Base-by-base conservation (phyloP, 1,284 basidiomycete genomes). In the Mycena citricolor region DNA sequence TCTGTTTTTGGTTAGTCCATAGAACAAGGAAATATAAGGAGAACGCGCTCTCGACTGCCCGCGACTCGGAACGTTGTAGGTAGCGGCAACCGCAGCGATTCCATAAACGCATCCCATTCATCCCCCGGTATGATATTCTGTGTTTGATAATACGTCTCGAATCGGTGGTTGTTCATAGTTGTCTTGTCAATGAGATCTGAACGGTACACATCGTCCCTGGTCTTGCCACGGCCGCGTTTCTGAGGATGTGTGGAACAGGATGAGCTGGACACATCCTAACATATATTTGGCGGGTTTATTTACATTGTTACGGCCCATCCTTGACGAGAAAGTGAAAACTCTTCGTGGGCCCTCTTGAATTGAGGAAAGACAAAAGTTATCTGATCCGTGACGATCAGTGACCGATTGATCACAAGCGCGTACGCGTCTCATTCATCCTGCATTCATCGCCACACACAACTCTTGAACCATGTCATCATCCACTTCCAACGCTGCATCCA, bases 11-110 rank as follows among this genome's bases (percentile, higher is more conserved):
- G 31, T 8, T 28, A 31, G 23, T 33, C 35, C 28, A 32, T 34
- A 19, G 26, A 17, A 29, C 10, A 10, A 40, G 0, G 10, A 21
- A 13, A 23, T 12, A 35, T 17, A 34, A 38, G 44, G n/a, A 42
- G 39, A 36, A 76, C 83, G 59, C 61, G 94, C 91, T 87, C 79
- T 62, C 91, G 76, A 54, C 83, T 90, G 1, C 91, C 90, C 1
- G 94, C 88, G 17, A 99, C 86, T 32, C 97, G 79, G 66, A 99
- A 99, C 0, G 95, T 97, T 1, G 92, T 95, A 1, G 97, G 97
- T 24, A 99, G 69, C 26, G 90, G 88, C 23, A 73, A 70, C 34
- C 81, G 76, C 52, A 97, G 64, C 0, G 77, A 65, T 7, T 79
- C 73, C 58, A 95, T 68, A 56, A 97, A 91, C 0, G 56, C 42